phyloP scores from a whole-genome alignment of 495 filamentous ascomycete species.

The Penicillium desertorum region DNA sequence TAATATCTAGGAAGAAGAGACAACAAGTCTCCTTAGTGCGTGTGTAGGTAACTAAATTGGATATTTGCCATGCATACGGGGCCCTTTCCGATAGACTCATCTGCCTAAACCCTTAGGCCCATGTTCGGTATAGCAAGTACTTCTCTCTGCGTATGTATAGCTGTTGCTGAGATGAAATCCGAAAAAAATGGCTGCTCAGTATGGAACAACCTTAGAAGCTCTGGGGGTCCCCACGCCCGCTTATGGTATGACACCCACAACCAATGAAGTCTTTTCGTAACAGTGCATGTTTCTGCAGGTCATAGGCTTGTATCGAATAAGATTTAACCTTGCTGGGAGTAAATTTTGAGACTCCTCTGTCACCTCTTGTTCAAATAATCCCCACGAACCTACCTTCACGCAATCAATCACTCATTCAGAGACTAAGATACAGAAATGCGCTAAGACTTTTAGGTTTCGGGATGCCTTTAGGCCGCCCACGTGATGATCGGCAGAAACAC shows the following conservation, averaged over 20 bases:
- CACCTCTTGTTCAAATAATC: no score
- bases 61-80: no score
- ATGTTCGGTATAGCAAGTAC: no score
- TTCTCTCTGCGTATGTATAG: no score
- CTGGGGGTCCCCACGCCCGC: not conserved
- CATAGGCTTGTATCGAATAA: not conserved
- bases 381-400: not conserved
- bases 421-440: not conserved
- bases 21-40: no score
- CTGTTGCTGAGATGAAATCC: no score
- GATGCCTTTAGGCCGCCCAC: constrained; percentile 7
- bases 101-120: no score
- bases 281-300: constrained; percentile 4
- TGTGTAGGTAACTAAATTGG: no score
- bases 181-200: no score
- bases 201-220: no score
- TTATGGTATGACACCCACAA: not conserved
- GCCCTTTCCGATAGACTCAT: no score
- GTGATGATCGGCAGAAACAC: constrained; percentile 14
- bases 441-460: constrained; percentile 1
- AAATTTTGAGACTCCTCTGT: not conserved
- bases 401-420: not conserved
- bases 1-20: no score
- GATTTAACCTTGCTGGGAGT: not conserved
- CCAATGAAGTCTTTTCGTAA: not conserved